Evolutionary conservation across 257 asterid genomes (phyloP), one percentile per base, ranked within the genome.

Genomic region (Scutellaria minor): DNA sequence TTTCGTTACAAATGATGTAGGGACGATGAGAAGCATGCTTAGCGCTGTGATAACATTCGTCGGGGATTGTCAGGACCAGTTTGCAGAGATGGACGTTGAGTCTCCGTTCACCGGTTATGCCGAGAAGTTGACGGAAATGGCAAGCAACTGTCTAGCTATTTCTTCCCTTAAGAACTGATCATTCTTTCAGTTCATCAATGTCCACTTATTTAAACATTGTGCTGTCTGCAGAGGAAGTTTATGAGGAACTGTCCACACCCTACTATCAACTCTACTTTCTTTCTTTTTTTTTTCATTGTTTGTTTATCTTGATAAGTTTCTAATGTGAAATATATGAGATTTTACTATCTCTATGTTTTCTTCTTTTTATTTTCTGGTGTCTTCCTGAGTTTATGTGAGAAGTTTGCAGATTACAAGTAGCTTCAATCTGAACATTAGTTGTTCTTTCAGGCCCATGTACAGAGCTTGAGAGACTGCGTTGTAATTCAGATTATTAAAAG

Each of bases 131-230:
- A 75, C 74, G 0, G 71, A 79, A 45, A 87, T 87, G 93, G 75
- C 90, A 4, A 83, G 84, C 81, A 85, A 83, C 31, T 79, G 81
- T 56, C 79, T 85, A 47, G 87, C 93, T 0, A 73, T 87, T 12
- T 42, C 57, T 51, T n/a, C 70, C 0, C 77, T 50, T 5, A 27
- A 52, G 66, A 22, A 57, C 35, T 75, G 70, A 74, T 42, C 2
- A 18, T 35, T 7, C 18, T 64, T 66, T 7, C 60, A 14, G 47
- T 47, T 50, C 47, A 44, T 44, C 37, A 31, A 31, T 31, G 37
- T 58, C 66, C 66, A 6, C 14, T 64, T 40, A 41, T 42, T 11
- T 5, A 2, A 44, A 3, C 15, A 4, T 18, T 20, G 74, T 68
- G 74, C 74, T 40, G 74, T 54, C 64, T 68, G 73, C 73, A 37